phyloP scores from a whole-genome alignment of 352 stramenopile species.

The Phytophthora pistaciae region DNA sequence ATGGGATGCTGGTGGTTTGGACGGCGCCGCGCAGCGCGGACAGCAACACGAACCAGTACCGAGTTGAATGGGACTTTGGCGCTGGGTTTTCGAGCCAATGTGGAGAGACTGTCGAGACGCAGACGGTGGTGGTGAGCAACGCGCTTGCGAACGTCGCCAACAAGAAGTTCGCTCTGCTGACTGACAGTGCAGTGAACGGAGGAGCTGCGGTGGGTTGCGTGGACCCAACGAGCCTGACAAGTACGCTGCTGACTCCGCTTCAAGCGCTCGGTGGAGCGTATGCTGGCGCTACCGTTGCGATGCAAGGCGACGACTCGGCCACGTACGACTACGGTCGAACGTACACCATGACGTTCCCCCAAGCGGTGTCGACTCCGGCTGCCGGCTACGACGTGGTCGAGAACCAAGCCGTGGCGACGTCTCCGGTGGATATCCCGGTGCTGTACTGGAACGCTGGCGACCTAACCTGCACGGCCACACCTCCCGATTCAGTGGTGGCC shows the following conservation, averaged over 20 bases:
- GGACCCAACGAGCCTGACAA: not conserved
- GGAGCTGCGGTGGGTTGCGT: constrained; percentile 19
- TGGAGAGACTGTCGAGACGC: constrained; percentile 76
- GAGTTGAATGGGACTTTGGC: constrained; percentile 96
- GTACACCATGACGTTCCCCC: constrained; percentile 66
- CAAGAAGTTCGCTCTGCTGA: constrained; percentile 23
- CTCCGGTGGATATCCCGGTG: constrained; percentile 52
- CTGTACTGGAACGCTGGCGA: constrained; percentile 39
- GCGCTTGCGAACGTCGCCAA: not conserved
- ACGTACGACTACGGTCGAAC: constrained; percentile 80
- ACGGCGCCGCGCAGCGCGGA: constrained; percentile 87
- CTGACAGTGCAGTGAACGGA: not conserved
- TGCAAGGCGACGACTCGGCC: constrained; percentile 59
- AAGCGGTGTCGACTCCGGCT: constrained; percentile 41
- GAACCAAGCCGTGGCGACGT: constrained; percentile 40
- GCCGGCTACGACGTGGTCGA: constrained; percentile 22
- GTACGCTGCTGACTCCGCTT: constrained; percentile 40
- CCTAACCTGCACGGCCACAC: constrained; percentile 30
- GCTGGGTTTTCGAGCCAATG: constrained; percentile 87
- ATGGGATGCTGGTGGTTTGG: constrained; percentile 73
- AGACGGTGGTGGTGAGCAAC: constrained; percentile 55
- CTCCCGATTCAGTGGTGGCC: constrained; percentile 31
- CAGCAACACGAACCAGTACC: constrained; percentile 77
- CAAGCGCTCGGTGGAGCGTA: constrained; percentile 37
- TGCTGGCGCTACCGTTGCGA: constrained; percentile 35